Base-by-base conservation (phyloP, 129 eudicot species). In the Artemisia annua region DNA sequence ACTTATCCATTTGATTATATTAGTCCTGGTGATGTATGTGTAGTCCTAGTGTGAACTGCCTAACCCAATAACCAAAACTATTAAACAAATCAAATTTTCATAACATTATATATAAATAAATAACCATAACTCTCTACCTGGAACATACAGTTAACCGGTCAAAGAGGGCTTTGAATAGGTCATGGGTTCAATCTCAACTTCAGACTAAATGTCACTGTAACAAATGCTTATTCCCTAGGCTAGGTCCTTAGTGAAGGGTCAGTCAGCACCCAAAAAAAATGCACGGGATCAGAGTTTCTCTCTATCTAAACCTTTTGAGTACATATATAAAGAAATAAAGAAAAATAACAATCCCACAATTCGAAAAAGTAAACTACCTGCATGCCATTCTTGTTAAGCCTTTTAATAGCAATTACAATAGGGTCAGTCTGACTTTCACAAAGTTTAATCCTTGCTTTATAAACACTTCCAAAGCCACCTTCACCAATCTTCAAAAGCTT, bases 391-490 rank as follows among this genome's bases (percentile, higher is more conserved):
- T 69, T 82, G 69, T 88, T 86, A 59, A 91, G 97, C 79, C 81
- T 86, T 83, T 91, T 91, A 65, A 91, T 83, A 79, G 97, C 97
- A 65, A 88, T 88, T 30, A 83, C 86, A 51, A 72, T 69, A 68
- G 87, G 86, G 50, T 78, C 79, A 0, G 22, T 79, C 53, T 84
- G 78, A 14, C 61, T 83, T 79, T 84, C 70, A 13, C 51, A 63
- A 73, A 83, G 84, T 72, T 46, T 76, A 67, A 91, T 78, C 28
- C 88, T 69, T 68, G 90, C 97, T 75, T 88, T 91, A 79, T 91
- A 91, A 60, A 91, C 97, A 71, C 78, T 80, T 43, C 97, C 97
- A 78, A 88, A 91, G 3, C 97, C 97, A 63, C 97, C 97, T 81
- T 91, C 87, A 1, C 97, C 97, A 48, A 91, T 83, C 83, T 83